phyloP scores from a whole-genome alignment of 371 early-diverging fungal species.

The Mucor lusitanicus region DNA sequence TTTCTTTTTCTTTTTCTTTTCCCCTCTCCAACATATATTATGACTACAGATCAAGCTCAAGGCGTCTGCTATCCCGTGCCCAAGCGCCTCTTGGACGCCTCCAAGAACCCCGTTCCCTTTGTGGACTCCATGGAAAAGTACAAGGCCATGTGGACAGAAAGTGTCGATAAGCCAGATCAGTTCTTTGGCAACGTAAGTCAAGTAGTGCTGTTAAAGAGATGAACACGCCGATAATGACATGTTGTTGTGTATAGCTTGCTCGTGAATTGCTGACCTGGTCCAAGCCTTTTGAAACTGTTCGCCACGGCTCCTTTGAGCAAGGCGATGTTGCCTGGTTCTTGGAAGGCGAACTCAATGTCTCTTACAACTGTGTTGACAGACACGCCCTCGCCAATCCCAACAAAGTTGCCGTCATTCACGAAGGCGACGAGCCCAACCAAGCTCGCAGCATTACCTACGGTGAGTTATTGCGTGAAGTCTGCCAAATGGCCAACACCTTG shows the following conservation, averaged over 20 bases:
- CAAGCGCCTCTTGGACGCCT: constrained; percentile 50
- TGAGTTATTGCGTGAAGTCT: constrained; percentile 79
- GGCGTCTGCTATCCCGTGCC: constrained; percentile 42
- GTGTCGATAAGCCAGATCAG: constrained; percentile 70
- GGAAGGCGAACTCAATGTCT: constrained; percentile 91
- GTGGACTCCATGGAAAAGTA: constrained; percentile 75
- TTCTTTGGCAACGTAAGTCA: constrained; percentile 78
- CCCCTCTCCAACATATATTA: constrained; percentile 2
- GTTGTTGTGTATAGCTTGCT: constrained; percentile 51
- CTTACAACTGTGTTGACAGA: constrained; percentile 96
- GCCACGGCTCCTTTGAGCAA: constrained; percentile 61
- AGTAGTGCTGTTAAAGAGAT: background rate
- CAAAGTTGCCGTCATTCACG: constrained; percentile 87
- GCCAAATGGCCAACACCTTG: constrained; percentile 82
- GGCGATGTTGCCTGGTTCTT: constrained; percentile 93
- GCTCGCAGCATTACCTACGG: constrained; percentile 80
- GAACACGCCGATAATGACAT: background rate
- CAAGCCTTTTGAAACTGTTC: constrained; percentile 71
- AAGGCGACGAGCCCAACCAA: constrained; percentile 86
- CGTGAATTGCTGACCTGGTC: constrained; percentile 76
- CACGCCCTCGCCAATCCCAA: constrained; percentile 74
- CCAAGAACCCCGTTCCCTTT: constrained; percentile 61
- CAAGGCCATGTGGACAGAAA: constrained; percentile 67
- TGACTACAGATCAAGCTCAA: constrained; percentile 20
- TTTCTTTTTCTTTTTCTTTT: background rate